Base-by-base conservation (phyloP, 306 rosid species). In the Rosa lucieae region DNA sequence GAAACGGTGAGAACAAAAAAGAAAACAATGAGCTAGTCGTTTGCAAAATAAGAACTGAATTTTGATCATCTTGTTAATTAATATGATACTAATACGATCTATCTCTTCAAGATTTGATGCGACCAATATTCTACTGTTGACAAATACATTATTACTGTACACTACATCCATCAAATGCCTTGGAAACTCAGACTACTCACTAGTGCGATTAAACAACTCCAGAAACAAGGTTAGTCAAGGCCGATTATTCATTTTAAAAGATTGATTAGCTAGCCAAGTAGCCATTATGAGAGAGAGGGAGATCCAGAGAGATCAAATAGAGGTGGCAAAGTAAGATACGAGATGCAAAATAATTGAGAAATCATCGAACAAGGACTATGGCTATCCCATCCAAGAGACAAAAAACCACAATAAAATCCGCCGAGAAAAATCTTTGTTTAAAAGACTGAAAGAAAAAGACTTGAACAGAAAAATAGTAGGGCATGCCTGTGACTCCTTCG, bases 341-440 rank as follows among this genome's bases (percentile, higher is more conserved):
- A 74, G 72, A 44, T 32, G 26, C 14, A 72, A 44, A 81, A 86
- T 80, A 49, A 80, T 73, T 68, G 55, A 53, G 75, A 73, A 59
- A 86, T 77, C 82, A 83, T 69, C 56, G 79, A 78, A 86, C 83
- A 40, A 47, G 74, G 63, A 48, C 84, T 44, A 18, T 65, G 48
- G 81, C 85, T 15, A 78, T 86, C 87, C 85, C 87, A 79, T 80
- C 84, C 2, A 66, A 56, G 69, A 26, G 68, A 84, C 81, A 72
- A 73, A 32, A 77, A 56, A 62, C 32, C 6, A 47, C n/a, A 78
- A 56, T 75, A 79, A 61, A 79, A 83, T 80, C 82, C 70, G 48
- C 43, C 10, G 59, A 8, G 21, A 66, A 81, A 77, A 18, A 6
- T 83, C 78, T 70, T 29, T 76, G 62, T 83, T 67, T 67, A 32